Conservation (phyloP, 495 filamentous ascomycete species). For the Xylaria telfairii region DNA sequence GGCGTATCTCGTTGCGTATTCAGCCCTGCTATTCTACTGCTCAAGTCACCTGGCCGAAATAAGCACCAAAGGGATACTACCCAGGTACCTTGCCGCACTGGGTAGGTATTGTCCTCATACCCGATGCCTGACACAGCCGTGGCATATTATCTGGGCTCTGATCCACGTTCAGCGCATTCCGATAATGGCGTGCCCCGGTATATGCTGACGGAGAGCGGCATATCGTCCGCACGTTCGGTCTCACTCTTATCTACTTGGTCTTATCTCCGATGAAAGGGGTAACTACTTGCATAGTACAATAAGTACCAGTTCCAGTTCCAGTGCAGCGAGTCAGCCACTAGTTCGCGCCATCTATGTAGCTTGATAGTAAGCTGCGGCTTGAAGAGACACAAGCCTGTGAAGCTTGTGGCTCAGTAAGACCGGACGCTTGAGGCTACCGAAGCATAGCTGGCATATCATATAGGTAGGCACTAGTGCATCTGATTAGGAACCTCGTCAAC, state of each 20-base stretch:
- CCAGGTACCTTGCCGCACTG: too few relatives aligned
- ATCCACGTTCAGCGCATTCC: too few relatives aligned
- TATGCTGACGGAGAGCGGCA: slow-evolving; percentile 1
- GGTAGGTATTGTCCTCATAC: background rate
- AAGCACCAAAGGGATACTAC: too few relatives aligned
- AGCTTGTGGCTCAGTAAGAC: background rate
- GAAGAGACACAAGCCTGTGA: background rate
- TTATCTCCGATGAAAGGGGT: background rate
- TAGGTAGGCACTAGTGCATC: background rate
- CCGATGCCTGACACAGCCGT: slow-evolving; percentile 1
- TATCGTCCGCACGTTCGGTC: background rate
- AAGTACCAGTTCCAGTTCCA: too few relatives aligned
- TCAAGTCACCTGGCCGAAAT: too few relatives aligned
- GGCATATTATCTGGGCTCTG: background rate
- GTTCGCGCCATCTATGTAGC: too few relatives aligned
- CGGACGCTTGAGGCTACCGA: background rate
- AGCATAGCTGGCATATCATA: background rate
- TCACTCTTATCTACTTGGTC: slow-evolving; percentile 7
- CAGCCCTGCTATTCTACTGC: too few relatives aligned
- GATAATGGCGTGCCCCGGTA: too few relatives aligned
- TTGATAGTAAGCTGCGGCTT: background rate
- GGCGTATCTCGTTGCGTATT: too few relatives aligned
- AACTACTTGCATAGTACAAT: too few relatives aligned
- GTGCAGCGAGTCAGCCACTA: too few relatives aligned
- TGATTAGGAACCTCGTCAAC: background rate